Base-by-base conservation (phyloP, 257 asterid species). In the Capsicum pubescens region DNA sequence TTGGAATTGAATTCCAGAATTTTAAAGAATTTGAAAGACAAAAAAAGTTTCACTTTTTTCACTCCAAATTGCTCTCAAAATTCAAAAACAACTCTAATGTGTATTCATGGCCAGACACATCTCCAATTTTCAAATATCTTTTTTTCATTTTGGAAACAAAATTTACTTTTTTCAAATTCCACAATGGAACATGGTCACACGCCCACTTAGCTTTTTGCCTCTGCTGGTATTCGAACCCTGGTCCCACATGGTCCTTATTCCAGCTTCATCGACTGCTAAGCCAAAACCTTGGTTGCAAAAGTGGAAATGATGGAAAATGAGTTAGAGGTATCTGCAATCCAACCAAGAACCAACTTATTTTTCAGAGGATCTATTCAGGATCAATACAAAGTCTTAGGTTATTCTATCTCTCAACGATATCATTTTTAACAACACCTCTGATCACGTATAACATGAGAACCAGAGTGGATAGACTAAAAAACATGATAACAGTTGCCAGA, bases 181-280 rank as follows among this genome's bases (percentile, higher is more conserved):
- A 39, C 44, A 39, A 39, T 39, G 44, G 5, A 39, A 39, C 44
- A 3, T 39, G 44, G 5, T 4, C 44, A 39, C 3, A 39, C 4
- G 44, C 32, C 32, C 32, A 26, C 32, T 26, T 26, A 26, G 32
- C 9, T 26, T 26, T 61, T 64, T 64, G 42, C 15, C 71, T 64
- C 44, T 64, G 44, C 71, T 32, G 71, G 17, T 44, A 64, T 64
- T 64, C 4, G 44, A 64, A 63, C 70, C 44, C 15, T 21, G 42
- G 70, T 63, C 8, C 26, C 70, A 15, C 70, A 63, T 63, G 70
- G 70, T 63, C 42, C 11, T 63, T 26, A 63, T 63, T 63, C 70
- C 70, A 63, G 70, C 70, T 26, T 26, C 44, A 26, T 26, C 17
- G 71, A 64, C 71, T 42, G 17, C 46, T 64, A 26, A 32, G 46